Conservation (phyloP, 257 asterid species). For the Anisodus tanguticus region DNA sequence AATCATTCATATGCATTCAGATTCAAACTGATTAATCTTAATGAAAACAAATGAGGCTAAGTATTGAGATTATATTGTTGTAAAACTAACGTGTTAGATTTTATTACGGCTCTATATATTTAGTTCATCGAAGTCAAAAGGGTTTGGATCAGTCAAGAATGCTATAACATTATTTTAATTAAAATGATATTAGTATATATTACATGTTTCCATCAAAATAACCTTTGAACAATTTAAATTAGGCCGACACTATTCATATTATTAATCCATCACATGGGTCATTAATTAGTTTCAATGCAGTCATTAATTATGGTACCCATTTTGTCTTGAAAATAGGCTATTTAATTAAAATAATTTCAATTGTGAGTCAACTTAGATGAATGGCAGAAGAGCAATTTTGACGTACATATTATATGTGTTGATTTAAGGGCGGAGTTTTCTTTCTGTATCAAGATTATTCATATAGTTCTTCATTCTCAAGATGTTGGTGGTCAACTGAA, state of each 20-base stretch:
- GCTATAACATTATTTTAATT: not conserved
- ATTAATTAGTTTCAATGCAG: not conserved
- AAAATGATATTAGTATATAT: not conserved
- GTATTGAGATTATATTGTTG: too few species aligned
- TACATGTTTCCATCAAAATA: not conserved
- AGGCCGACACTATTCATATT: not conserved
- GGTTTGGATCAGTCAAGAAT: constrained; percentile 6
- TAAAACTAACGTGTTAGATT: not conserved
- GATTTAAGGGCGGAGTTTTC: not conserved
- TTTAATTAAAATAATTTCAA: not conserved
- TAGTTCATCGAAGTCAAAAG: not conserved
- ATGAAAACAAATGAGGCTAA: too few species aligned
- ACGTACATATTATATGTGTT: not conserved
- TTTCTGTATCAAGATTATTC: not conserved
- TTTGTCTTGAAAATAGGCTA: constrained; percentile 10
- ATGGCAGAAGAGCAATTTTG: not conserved
- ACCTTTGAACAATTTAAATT: not conserved
- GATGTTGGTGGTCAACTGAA: constrained; percentile 41
- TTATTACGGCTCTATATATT: not conserved
- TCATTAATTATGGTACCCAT: constrained; percentile 1
- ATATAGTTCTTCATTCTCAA: constrained; percentile 47
- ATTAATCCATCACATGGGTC: constrained; percentile 23
- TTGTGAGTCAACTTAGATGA: constrained; percentile 17
- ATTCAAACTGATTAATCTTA: too few species aligned
- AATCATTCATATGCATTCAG: too few species aligned